Percentiles rank a stretch among this genome's conserved stretches.
Evolutionary conservation across 2,329 filamentous ascomycete species (phyloP).

Genomic region (Xylariales sp.): DNA sequence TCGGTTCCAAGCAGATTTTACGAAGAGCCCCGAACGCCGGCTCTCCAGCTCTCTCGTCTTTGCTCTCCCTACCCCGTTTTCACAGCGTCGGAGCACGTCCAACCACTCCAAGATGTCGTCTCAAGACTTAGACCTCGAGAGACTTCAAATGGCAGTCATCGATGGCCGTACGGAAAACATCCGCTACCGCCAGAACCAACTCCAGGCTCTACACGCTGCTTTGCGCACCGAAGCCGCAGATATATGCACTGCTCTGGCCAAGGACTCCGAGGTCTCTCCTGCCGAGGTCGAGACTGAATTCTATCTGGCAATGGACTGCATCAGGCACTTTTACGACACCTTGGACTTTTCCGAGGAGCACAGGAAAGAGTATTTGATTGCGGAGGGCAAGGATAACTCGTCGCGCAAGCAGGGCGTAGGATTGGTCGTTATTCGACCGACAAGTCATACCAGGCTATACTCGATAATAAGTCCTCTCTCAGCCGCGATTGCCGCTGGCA

Average conservation of each 20-base stretch:
- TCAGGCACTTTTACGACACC: conserved; percentile 22
- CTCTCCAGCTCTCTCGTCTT: too few species aligned
- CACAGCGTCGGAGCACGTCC: too few species aligned
- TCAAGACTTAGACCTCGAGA: conserved; percentile 15
- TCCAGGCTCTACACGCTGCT: conserved; percentile 27
- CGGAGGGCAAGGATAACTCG: conserved; percentile 16
- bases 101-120: conserved; percentile 6
- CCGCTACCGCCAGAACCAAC: conserved; percentile 32
- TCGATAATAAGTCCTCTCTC: conserved; percentile 24
- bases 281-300: conserved; percentile 29
- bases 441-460: conserved; percentile 24
- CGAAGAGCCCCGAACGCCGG: too few species aligned
- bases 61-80: too few species aligned
- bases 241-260: conserved; percentile 25
- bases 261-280: conserved; percentile 21
- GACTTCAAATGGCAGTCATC: conserved; percentile 26
- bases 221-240: conserved; percentile 21
- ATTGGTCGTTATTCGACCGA: conserved; percentile 26
- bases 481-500: conserved; percentile 30
- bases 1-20: too few species aligned
- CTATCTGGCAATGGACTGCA: conserved; percentile 22
- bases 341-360: conserved; percentile 22
- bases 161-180: conserved; percentile 33
- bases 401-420: conserved; percentile 18
- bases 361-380: conserved; percentile 24